Evolutionary conservation across 371 early-diverging fungal species (phyloP).

Genomic region (Umbelopsis sp.): DNA sequence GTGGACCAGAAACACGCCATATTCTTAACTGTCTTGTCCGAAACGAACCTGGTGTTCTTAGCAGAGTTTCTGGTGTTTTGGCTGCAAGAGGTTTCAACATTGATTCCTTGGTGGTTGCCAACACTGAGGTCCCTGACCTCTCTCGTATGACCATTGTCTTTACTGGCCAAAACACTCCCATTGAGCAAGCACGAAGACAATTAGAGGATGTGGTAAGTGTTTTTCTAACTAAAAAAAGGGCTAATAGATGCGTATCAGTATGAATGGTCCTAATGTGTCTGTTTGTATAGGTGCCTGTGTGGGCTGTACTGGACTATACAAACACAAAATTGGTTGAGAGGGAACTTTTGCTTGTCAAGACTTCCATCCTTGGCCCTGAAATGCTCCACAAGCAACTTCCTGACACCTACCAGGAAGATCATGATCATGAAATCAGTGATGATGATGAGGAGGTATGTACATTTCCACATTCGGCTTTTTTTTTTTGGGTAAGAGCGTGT

Average conservation of each 20-base stretch:
- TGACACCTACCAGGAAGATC: slow-evolving; percentile 32
- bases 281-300: slow-evolving; percentile 78
- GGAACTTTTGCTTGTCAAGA: slow-evolving; percentile 90
- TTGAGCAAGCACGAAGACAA: slow-evolving; percentile 93
- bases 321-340: slow-evolving; percentile 83
- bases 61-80: slow-evolving; percentile 89
- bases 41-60: slow-evolving; percentile 95
- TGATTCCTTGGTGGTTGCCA: slow-evolving; percentile 92
- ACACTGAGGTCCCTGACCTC: slow-evolving; percentile 93
- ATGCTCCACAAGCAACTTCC: slow-evolving; percentile 60
- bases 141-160: slow-evolving; percentile 95
- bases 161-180: slow-evolving; percentile 79
- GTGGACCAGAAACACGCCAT: slow-evolving; percentile 69
- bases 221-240: background rate
- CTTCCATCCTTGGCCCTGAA: slow-evolving; percentile 84
- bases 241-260: too few species aligned
- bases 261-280: background rate
- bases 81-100: slow-evolving; percentile 98
- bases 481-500: background rate
- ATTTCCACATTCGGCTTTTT: background rate
- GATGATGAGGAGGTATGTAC: slow-evolving; percentile 37
- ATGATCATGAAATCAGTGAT: slow-evolving; percentile 31
- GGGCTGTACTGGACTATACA: slow-evolving; percentile 97
- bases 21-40: slow-evolving; percentile 93
- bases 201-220: slow-evolving; percentile 85